Conservation (phyloP, 495 filamentous ascomycete species). For the Lophiotrema nucula region DNA sequence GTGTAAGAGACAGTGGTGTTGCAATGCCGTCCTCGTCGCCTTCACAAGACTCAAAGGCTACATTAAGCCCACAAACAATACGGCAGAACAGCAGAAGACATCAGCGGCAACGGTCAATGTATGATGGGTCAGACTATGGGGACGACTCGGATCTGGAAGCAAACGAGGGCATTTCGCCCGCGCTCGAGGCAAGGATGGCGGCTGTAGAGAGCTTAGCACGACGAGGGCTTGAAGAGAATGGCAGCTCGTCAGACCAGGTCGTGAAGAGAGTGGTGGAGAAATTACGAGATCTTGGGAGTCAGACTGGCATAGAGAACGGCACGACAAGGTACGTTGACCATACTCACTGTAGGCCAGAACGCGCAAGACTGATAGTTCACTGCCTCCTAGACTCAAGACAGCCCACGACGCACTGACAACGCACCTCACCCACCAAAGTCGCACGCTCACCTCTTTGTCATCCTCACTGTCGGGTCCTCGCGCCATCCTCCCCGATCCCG, state of each 20-base stretch:
- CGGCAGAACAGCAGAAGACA: constrained; percentile 46
- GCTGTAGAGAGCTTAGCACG: constrained; percentile 72
- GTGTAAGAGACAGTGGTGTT: constrained; percentile 30
- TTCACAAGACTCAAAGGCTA: constrained; percentile 10
- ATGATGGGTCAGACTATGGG: constrained; percentile 60
- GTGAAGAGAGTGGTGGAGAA: constrained; percentile 70
- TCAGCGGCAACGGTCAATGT: constrained; percentile 51
- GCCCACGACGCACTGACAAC: constrained; percentile 81
- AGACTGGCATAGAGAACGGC: constrained; percentile 75
- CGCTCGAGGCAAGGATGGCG: constrained; percentile 71
- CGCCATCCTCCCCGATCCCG: constrained; percentile 50
- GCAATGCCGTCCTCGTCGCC: constrained; percentile 31
- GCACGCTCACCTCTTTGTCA: constrained; percentile 74
- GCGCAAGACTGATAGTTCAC: no score
- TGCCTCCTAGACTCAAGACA: constrained; percentile 83
- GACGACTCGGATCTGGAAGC: constrained; percentile 71
- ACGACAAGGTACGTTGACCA: constrained; percentile 69
- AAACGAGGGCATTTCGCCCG: constrained; percentile 65
- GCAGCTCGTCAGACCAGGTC: constrained; percentile 64
- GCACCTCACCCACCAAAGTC: constrained; percentile 81
- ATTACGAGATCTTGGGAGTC: constrained; percentile 76
- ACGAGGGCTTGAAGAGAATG: constrained; percentile 70
- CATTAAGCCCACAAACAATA: constrained; percentile 25
- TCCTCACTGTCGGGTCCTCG: constrained; percentile 64
- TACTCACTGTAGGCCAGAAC: no score